phyloP scores from a whole-genome alignment of 2,329 filamentous ascomycete species.

The Verticillium albo-atrum region DNA sequence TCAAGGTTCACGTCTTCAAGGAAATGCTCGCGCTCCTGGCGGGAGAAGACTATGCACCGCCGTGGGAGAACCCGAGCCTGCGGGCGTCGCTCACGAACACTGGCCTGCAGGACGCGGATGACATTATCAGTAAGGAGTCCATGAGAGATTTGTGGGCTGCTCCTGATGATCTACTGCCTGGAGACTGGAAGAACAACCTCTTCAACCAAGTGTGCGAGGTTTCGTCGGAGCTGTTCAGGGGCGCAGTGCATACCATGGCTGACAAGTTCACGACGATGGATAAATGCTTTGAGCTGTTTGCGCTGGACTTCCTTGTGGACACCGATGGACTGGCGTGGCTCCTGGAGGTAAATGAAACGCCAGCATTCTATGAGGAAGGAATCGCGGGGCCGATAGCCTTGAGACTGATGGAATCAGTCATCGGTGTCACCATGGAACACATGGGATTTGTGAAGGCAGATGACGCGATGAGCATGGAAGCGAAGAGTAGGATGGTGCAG shows the following conservation, averaged over 20 bases:
- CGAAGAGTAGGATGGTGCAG: conserved; percentile 16
- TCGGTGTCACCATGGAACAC: conserved; percentile 28
- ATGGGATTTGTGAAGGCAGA: conserved; percentile 17
- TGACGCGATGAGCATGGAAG: conserved; percentile 7
- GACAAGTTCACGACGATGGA: conserved; percentile 31
- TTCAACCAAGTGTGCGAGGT: conserved; percentile 30
- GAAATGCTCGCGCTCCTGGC: conserved; percentile 31
- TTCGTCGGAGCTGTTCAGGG: conserved; percentile 26
- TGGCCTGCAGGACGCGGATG: conserved; percentile 28
- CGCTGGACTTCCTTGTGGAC: conserved; percentile 30
- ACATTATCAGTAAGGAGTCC: conserved; percentile 22
- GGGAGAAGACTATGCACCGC: conserved; percentile 26
- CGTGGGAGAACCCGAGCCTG: conserved; percentile 28
- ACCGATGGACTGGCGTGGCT: conserved; percentile 25
- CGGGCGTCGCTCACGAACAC: conserved; percentile 31
- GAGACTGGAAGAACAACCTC: conserved; percentile 23
- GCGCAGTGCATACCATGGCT: conserved; percentile 30
- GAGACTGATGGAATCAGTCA: conserved; percentile 29
- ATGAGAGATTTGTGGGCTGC: conserved; percentile 29
- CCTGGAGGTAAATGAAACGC: conserved; percentile 32
- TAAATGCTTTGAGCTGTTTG: conserved; percentile 33
- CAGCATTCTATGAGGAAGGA: conserved; percentile 29
- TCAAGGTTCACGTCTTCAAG: conserved; percentile 30
- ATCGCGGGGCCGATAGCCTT: conserved; percentile 26
- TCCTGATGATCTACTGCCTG: conserved; percentile 20